Evolutionary conservation across 352 stramenopile species (phyloP), one percentile per base, ranked within the genome.

Genomic region (Salisapilia sapeloensis): DNA sequence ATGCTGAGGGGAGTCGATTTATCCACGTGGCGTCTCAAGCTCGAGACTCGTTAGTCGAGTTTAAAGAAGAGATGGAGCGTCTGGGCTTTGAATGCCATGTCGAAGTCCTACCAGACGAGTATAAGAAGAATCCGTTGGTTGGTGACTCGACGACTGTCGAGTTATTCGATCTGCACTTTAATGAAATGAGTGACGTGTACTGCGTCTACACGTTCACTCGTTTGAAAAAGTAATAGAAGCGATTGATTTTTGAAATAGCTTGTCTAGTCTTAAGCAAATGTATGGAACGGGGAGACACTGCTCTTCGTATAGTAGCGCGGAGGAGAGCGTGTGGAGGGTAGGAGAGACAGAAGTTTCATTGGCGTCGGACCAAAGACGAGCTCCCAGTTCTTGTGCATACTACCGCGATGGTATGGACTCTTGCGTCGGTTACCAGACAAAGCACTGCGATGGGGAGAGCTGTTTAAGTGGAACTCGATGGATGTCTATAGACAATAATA

Each of bases 171-270:
- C 43, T 92, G 35, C 76, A 92, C 42, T 92, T 92, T 49, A 87
- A 87, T 56, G 76, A 92, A 42, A 87, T 92, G 76, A 80, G 60
- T 44, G 75, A 90, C 46, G 60, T 74, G 44, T 90, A 90, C 52
- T 84, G 69, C 51, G 61, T 85, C 38, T 90, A 90, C 60, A 83
- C 63, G 6, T 89, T 89, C 37, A 76, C 56, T 24, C 52, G 47
- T 8, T n/a, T n/a, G n/a, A 56, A 66, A 44, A 12, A 27, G 21
- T 51, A 56, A 37, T 40, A 32, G 37, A 18, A 12, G 18, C 6
- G 15, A 28, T 11, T 31, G 18, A 34, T 20, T 6, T 7, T 40
- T 18, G 34, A n/a, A 46, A 26, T 25, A 40, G 34, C n/a, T 28
- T 15, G 13, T 38, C 38, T 2, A 25, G 30, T 3, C 17, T 4